phyloP scores from a whole-genome alignment of 1,284 basidiomycete species.

The Leccinum insolens region DNA sequence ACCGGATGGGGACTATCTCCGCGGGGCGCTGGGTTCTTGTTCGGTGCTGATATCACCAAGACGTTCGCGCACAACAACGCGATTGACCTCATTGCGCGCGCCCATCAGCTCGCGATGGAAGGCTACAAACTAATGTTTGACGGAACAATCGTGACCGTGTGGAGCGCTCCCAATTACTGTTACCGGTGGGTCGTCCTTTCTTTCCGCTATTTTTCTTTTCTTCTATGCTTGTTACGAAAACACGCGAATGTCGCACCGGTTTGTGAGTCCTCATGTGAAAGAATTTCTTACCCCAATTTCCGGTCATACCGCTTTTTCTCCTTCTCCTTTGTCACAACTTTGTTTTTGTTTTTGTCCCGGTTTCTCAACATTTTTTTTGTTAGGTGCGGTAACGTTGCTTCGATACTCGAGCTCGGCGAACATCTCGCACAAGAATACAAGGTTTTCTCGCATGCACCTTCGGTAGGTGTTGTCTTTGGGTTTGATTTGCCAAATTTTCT shows the following conservation, averaged over 20 bases:
- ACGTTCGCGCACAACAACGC: constrained; percentile 89
- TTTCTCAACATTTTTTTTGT: constrained; percentile 19
- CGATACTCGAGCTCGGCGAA: constrained; percentile 91
- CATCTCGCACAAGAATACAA: constrained; percentile 91
- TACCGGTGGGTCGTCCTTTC: constrained; percentile 65
- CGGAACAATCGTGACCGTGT: constrained; percentile 94
- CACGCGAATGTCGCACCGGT: constrained; percentile 20
- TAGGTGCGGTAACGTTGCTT: constrained; percentile 94
- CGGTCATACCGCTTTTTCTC: constrained; percentile 13
- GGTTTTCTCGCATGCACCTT: constrained; percentile 80
- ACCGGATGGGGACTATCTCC: constrained; percentile 96
- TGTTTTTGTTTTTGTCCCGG: background rate
- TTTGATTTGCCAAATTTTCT: background rate
- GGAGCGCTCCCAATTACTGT: constrained; percentile 99
- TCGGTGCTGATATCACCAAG: constrained; percentile 92
- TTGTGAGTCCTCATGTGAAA: background rate
- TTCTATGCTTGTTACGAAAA: background rate
- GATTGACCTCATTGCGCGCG: constrained; percentile 94
- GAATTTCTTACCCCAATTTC: constrained; percentile 21
- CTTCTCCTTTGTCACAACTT: background rate
- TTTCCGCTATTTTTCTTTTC: background rate
- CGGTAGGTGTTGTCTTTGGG: constrained; percentile 46
- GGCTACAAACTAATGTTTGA: constrained; percentile 99
- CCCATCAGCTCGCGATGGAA: constrained; percentile 98
- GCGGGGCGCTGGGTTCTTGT: constrained; percentile 93